Evolutionary conservation across 305 asterid species (phyloP), one percentile per base, ranked within the genome.

Genomic region (Fraxinus paxiana): DNA sequence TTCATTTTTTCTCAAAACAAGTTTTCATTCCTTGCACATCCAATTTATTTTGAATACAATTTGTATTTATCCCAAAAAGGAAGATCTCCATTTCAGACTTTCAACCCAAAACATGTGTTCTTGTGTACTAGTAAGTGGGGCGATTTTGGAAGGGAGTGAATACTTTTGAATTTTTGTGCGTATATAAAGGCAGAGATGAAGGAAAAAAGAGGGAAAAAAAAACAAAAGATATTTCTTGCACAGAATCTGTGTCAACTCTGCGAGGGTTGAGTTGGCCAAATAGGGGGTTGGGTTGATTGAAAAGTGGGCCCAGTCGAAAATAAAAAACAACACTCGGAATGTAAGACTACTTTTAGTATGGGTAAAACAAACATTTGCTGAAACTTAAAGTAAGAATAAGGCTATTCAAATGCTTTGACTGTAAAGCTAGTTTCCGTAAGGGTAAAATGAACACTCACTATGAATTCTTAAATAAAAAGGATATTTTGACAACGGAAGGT

Each of bases 1-100:
- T 72, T 78, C 17, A 37, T 70, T 76, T 82, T 79, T 79, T 18
- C 78, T 78, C 26, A 73, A 22, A 76, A 71, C 20, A 20, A 28
- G 59, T 82, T 77, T 35, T 31, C 51, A 28, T 26, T 35, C 31
- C 72, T 41, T 74, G 46, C 48, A 43, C 35, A 35, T 69, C 71
- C 70, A 48, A 22, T 70, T 78, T 54, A 38, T 9, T 0, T 33
- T 37, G 59, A 51, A 67, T 24, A 28, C 65, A 38, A 10, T 4
- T 63, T 61, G 15, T 30, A 59, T 8, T 48, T 70, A 35, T 77
- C 33, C 54, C 75, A 24, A 17, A 46, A 73, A 34, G 72, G 17
- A 72, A 33, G 71, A 69, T 63, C 35, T 26, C 9, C 74, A 28
- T 28, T 69, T 69, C 72, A 30, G 24, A 5, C 72, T 22, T 4